A percentile compares a stretch with the other conserved stretches of the same genome.
These are phyloP conservation scores for Cystobasidium sp. DNA, from an alignment of 1,284 basidiomycete species.

Conservation along the genomic window DNA sequence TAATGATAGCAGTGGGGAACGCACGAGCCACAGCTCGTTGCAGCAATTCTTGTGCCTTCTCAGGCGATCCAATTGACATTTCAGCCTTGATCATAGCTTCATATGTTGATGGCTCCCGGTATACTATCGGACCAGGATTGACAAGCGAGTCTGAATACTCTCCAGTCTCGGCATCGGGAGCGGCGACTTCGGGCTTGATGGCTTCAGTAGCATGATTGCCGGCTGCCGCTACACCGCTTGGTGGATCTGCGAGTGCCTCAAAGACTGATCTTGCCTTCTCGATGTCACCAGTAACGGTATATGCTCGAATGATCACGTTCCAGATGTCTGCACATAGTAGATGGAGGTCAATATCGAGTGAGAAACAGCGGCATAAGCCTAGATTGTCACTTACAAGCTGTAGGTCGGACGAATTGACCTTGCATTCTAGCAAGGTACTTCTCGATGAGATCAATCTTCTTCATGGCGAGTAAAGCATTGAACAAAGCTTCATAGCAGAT, in stretches of 20 bases:
- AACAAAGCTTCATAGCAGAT: slow-evolving; percentile 89
- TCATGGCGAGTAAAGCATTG: slow-evolving; percentile 80
- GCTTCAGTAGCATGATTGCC: slow-evolving; percentile 59
- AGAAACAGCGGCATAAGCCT: slow-evolving; percentile 57
- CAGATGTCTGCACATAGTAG: background rate
- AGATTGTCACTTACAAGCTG: slow-evolving; percentile 91
- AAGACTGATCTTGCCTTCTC: slow-evolving; percentile 76
- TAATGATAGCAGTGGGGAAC: slow-evolving; percentile 58
- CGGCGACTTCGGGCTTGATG: slow-evolving; percentile 34
- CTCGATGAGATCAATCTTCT: slow-evolving; percentile 77
- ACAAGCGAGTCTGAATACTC: slow-evolving; percentile 53
- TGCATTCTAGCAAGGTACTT: slow-evolving; percentile 70
- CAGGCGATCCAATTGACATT: slow-evolving; percentile 73
- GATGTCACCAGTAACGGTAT: slow-evolving; percentile 74
- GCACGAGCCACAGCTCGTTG: slow-evolving; percentile 72
- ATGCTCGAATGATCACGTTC: slow-evolving; percentile 60
- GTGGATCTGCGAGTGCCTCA: slow-evolving; percentile 82
- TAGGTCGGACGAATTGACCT: slow-evolving; percentile 74
- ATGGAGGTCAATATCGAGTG: background rate
- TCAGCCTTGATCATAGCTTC: slow-evolving; percentile 89
- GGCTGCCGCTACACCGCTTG: slow-evolving; percentile 68
- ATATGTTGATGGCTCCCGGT: slow-evolving; percentile 76
- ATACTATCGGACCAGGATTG: slow-evolving; percentile 68
- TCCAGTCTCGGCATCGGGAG: background rate
- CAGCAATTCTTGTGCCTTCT: slow-evolving; percentile 72